Conservation (phyloP, 352 stramenopile species). For the Chrysophaeum taylorii region DNA sequence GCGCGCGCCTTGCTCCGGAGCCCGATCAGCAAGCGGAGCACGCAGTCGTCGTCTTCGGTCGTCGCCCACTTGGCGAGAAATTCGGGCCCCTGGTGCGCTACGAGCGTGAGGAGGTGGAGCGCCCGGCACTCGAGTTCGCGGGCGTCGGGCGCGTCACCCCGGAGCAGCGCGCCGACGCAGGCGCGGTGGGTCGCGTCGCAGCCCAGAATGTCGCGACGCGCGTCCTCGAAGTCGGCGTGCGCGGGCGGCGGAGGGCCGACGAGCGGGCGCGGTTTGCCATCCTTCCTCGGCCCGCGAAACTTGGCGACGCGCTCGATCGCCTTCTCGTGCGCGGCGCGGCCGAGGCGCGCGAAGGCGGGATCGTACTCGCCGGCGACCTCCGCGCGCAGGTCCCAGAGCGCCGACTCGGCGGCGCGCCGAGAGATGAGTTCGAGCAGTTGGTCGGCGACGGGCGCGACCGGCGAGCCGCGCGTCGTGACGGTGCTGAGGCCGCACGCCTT, state of each 20-base stretch:
- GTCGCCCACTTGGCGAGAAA: no score
- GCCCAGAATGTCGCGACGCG: neutral
- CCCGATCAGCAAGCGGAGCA: neutral
- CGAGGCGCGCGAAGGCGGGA: slow-evolving; percentile 52
- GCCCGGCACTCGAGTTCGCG: neutral
- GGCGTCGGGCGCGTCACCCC: neutral
- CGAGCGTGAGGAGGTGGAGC: neutral
- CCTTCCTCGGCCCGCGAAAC: no score
- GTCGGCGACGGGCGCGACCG: neutral
- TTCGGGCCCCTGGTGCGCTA: neutral
- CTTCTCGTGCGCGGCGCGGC: slow-evolving; percentile 45
- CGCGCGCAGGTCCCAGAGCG: slow-evolving; percentile 38
- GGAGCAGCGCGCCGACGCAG: neutral
- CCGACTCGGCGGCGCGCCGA: neutral
- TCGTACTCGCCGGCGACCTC: slow-evolving; percentile 50
- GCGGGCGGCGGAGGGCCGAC: neutral
- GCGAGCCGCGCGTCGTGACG: neutral
- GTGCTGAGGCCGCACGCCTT: neutral
- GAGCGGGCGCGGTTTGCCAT: no score
- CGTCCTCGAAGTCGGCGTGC: neutral
- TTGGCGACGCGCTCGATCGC: slow-evolving; percentile 36
- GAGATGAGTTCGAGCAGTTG: no score
- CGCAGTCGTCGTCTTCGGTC: neutral
- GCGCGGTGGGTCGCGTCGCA: neutral
- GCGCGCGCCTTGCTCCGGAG: neutral